A percentile compares a stretch with the other conserved stretches of the same genome.
Conservation (phyloP, 2,329 filamentous ascomycete species). For the Aschersonia sp. region DNA sequence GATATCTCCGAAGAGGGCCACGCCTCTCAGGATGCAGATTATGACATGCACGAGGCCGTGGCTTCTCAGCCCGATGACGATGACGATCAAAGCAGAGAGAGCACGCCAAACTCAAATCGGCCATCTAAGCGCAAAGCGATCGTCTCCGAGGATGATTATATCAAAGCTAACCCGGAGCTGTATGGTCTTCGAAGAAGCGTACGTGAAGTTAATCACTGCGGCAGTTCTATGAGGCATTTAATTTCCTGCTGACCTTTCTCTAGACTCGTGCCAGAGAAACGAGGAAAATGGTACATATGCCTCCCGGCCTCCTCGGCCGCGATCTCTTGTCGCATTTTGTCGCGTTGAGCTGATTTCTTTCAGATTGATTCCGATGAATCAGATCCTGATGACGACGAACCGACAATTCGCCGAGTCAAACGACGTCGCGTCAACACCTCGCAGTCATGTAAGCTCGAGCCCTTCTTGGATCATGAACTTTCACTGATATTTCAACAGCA, state of each 20-base stretch:
- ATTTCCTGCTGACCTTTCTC: conserved; percentile 8
- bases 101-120: conserved; percentile 56
- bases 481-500: conserved; percentile 21
- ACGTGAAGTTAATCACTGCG: conserved; percentile 22
- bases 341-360: conserved; percentile 1
- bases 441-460: conserved; percentile 37
- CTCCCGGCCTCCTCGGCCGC: conserved; percentile 8
- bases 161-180: conserved; percentile 81
- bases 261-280: conserved; percentile 43
- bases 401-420: conserved; percentile 42
- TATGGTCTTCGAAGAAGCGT: conserved; percentile 92
- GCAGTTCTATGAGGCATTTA: conserved; percentile 12
- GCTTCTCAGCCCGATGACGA: conserved; percentile 30
- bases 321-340: background rate
- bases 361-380: conserved; percentile 46
- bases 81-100: conserved; percentile 40
- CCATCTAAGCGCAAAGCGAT: conserved; percentile 58
- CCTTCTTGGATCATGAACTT: background rate
- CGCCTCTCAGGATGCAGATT: conserved; percentile 57
- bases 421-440: conserved; percentile 54
- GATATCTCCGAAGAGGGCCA: conserved; percentile 36
- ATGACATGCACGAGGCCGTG: conserved; percentile 52
- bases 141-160: conserved; percentile 65
- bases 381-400: conserved; percentile 54
- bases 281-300: conserved; percentile 36